Base-by-base conservation (phyloP, 768 basidiomycete species). In the Termitomyces sp. region DNA sequence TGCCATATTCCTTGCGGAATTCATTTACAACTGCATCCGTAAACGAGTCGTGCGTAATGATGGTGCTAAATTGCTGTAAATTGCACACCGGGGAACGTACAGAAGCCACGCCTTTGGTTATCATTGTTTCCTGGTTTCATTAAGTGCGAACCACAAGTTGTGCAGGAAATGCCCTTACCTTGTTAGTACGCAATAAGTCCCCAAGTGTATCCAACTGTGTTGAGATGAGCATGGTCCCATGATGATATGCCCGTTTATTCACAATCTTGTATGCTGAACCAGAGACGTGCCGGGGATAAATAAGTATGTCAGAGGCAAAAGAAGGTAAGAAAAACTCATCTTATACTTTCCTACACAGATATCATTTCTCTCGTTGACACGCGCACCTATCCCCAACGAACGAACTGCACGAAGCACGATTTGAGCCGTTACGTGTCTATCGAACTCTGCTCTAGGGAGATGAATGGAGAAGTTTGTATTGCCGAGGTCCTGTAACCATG, bases 381-480 rank as follows among this genome's bases (percentile, higher is more conserved):
- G 68, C 16, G 91, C 96, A 49, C 85, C 76, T 25, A 96, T 77
- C 3, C 83, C 88, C n/a, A 98, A 70, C 12, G 84, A 76, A 14
- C 81, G 80, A 14, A 98, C 81, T 6, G 95, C 94, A 12, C 82
- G 76, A 17, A 89, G 76, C 25, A 94, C 76, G n/a, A 95, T 73
- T 55, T 85, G 79, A 0, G 91, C 88, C 0, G 94, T 95, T 19
- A 75, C 79, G 34, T 82, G 77, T 34, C 95, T 80, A 66, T 96
- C 84, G 61, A 99, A 98, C 0, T 85, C 76, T 5, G 76, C 64
- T 5, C 96, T 81, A 0, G 96, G 88, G 12, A 96, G 78, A 61
- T 97, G 91, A 57, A 99, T 89, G 0, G 94, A 97, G 70, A 92
- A 98, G 67, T 98, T 98, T 1, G 94, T 94, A 68, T 99, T 99